These are phyloP conservation scores for Castanea sativa DNA, from an alignment of 306 rosid species.

Conservation along the genomic window DNA sequence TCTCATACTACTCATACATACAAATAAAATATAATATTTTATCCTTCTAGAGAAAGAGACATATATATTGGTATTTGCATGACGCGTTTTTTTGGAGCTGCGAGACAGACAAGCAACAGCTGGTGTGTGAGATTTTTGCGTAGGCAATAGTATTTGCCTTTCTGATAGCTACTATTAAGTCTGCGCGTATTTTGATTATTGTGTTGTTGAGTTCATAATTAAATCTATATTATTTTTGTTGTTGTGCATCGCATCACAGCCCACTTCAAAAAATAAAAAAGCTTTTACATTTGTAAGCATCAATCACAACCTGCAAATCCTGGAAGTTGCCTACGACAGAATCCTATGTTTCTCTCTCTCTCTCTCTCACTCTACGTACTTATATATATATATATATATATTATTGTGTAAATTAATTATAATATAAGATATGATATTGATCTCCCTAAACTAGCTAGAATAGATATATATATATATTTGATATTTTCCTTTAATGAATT, in stretches of 20 bases:
- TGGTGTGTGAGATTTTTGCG: conserved; percentile 30
- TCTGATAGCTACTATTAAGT: conserved; percentile 4
- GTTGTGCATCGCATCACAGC: conserved; percentile 32
- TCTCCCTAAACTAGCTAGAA: neutral
- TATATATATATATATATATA: neutral
- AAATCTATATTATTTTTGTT: neutral
- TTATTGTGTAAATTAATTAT: neutral
- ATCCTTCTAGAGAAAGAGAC: conserved; percentile 16
- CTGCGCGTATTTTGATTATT: conserved; percentile 29
- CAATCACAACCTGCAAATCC: conserved; percentile 30
- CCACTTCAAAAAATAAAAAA: neutral
- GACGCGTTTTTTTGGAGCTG: conserved; percentile 85
- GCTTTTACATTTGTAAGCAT: neutral
- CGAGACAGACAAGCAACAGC: conserved; percentile 76
- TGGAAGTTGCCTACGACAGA: conserved; percentile 53
- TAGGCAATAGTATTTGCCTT: conserved; percentile 14
- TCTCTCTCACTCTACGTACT: neutral
- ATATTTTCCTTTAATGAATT: too few relatives aligned
- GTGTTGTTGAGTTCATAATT: neutral
- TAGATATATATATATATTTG: neutral
- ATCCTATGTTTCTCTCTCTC: conserved; percentile 37
- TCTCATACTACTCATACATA: too few relatives aligned
- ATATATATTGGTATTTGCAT: neutral
- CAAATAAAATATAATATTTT: neutral
- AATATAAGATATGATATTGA: neutral